A percentile compares a stretch with the other conserved stretches of the same genome.
These are phyloP conservation scores for Trapa bicornis DNA, from an alignment of 345 rosid genomes.

Conservation along the genomic window DNA sequence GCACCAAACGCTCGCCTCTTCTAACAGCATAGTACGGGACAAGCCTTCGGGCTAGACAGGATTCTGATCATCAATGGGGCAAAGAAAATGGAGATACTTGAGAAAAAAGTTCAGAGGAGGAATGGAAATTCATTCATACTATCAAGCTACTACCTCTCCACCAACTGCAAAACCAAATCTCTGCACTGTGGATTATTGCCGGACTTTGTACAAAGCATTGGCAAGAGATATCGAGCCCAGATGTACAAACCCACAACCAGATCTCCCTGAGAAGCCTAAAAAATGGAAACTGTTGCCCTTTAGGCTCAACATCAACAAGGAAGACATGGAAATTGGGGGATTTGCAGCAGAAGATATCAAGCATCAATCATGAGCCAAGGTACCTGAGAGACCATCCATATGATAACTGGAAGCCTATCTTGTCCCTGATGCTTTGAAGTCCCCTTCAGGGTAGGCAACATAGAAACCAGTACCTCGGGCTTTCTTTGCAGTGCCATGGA, in stretches of 20 bases:
- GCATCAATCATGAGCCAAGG: neutral
- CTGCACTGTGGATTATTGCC: conserved; percentile 48
- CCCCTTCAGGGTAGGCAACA: conserved; percentile 34
- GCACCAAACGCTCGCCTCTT: conserved; percentile 54
- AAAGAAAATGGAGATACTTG: conserved; percentile 1
- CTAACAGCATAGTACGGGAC: conserved; percentile 44
- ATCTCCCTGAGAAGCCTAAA: conserved; percentile 54
- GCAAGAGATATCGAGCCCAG: conserved; percentile 46
- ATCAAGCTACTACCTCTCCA: conserved; percentile 37
- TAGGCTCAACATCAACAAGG: neutral
- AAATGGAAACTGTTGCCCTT: neutral
- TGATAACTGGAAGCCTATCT: conserved; percentile 46
- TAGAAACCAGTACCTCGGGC: conserved; percentile 48
- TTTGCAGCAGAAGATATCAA: conserved; percentile 1
- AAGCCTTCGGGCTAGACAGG: conserved; percentile 47
- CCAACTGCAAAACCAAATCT: conserved; percentile 52
- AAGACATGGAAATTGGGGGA: neutral
- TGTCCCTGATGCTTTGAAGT: conserved; percentile 49
- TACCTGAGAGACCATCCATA: conserved; percentile 60
- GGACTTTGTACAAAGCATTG: conserved; percentile 34
- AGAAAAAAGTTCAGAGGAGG: conserved; percentile 1
- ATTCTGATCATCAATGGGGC: conserved; percentile 23
- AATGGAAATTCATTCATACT: neutral
- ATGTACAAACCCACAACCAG: conserved; percentile 47
- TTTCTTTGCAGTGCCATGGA: conserved; percentile 51